phyloP scores from a whole-genome alignment of 75 land plant species.

The Sequoia sempervirens region DNA sequence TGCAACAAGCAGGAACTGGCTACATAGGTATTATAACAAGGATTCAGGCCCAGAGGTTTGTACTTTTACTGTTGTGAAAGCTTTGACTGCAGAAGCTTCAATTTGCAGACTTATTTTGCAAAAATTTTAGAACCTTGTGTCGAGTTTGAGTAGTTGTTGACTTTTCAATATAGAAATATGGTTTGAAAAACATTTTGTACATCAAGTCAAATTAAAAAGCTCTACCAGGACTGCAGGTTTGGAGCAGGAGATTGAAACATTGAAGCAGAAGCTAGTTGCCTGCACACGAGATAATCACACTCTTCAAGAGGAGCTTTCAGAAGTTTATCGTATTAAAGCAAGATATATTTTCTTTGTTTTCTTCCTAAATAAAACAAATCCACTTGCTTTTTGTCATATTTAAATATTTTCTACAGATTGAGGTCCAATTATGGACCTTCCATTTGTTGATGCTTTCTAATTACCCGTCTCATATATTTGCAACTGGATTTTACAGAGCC shows the following conservation, averaged over 20 bases:
- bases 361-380: not conserved
- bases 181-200: slow-evolving; percentile 8
- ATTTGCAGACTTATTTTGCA: slow-evolving; percentile 8
- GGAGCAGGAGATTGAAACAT: slow-evolving; percentile 84
- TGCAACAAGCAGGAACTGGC: slow-evolving; percentile 88
- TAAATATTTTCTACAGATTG: not conserved
- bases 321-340: slow-evolving; percentile 80
- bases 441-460: not conserved
- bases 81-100: slow-evolving; percentile 1
- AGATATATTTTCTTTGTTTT: slow-evolving; percentile 6
- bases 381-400: not conserved
- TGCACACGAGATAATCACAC: slow-evolving; percentile 66
- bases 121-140: not conserved
- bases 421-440: not conserved
- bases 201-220: slow-evolving; percentile 17
- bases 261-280: slow-evolving; percentile 60
- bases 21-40: slow-evolving; percentile 67
- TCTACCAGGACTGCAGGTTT: slow-evolving; percentile 77
- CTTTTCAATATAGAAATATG: not conserved
- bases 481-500: slow-evolving; percentile 6
- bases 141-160: not conserved
- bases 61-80: not conserved
- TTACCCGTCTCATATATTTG: not conserved
- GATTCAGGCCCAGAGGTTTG: slow-evolving; percentile 90
- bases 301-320: slow-evolving; percentile 94